These are phyloP conservation scores for Apiotrichum domesticum DNA, from an alignment of 1,284 basidiomycete species.

Conservation along the genomic window DNA sequence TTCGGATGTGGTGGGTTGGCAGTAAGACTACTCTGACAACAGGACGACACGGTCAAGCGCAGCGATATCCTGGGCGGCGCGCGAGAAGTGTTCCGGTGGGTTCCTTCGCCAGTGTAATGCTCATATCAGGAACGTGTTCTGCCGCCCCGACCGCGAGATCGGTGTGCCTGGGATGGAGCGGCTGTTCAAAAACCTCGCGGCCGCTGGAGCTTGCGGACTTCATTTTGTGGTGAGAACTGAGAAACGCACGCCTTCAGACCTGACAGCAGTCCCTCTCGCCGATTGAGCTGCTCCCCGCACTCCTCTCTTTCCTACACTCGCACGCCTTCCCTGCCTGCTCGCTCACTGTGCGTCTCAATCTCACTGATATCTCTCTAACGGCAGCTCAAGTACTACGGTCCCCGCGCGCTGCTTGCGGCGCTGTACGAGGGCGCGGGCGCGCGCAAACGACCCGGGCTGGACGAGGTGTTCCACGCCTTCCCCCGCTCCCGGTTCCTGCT, in stretches of 20 bases:
- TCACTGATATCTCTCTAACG: not conserved
- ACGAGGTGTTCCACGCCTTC: constrained; percentile 66
- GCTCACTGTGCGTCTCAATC: not conserved
- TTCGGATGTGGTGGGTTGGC: not conserved
- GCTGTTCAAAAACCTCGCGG: constrained; percentile 65
- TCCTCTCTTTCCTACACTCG: constrained; percentile 69
- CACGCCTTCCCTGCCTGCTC: constrained; percentile 54
- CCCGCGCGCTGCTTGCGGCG: constrained; percentile 72
- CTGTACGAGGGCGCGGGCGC: constrained; percentile 61
- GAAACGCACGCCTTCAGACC: not conserved
- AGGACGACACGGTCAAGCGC: constrained; percentile 72
- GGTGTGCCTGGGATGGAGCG: constrained; percentile 78
- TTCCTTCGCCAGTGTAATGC: not conserved
- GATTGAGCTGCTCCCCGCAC: constrained; percentile 69
- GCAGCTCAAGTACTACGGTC: constrained; percentile 54
- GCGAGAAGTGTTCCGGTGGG: constrained; percentile 58
- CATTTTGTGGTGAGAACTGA: constrained; percentile 69
- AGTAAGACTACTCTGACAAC: not conserved
- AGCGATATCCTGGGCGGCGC: constrained; percentile 66
- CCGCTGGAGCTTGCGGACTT: constrained; percentile 63
- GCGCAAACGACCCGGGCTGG: constrained; percentile 68
- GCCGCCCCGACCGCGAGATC: constrained; percentile 58
- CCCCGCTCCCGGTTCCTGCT: constrained; percentile 68
- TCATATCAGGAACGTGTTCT: constrained; percentile 47
- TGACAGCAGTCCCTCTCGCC: constrained; percentile 72